Conservation (phyloP, 2,329 filamentous ascomycete species). For the Apiospora phragmitis region DNA sequence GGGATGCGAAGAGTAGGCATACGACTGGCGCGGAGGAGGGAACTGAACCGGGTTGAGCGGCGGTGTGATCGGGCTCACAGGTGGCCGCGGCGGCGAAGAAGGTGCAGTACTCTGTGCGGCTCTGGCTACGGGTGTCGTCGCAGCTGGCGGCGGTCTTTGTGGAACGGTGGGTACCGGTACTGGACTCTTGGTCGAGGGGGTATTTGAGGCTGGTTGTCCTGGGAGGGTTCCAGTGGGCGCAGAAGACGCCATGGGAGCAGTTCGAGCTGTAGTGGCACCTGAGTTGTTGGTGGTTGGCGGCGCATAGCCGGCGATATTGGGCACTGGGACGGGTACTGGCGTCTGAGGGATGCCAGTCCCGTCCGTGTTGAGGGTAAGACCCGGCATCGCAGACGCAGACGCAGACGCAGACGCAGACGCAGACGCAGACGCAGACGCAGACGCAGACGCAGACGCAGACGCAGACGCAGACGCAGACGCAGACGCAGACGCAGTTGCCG, state of each 20-base stretch:
- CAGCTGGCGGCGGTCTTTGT: constrained; percentile 10
- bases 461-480: background rate
- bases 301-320: constrained; percentile 10
- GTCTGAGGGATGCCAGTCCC: constrained; percentile 16
- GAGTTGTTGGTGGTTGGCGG: background rate
- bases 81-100: constrained; percentile 48
- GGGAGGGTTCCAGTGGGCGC: background rate
- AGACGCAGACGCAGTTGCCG: background rate
- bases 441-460: background rate
- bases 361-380: constrained; percentile 30
- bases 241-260: background rate
- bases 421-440: background rate
- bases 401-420: background rate
- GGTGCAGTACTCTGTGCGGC: constrained; percentile 19
- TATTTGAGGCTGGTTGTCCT: background rate
- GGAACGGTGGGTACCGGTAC: constrained; percentile 2
- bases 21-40: constrained; percentile 24
- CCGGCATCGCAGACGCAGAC: constrained; percentile 24
- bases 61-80: constrained; percentile 57
- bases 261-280: background rate
- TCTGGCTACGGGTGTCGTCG: constrained; percentile 14
- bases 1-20: constrained; percentile 26
- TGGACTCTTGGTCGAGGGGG: background rate
- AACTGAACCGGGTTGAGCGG: constrained; percentile 42
- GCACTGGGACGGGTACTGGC: constrained; percentile 15